Percentiles rank a stretch among this genome's conserved stretches.
Conservation (phyloP, 306 rosid genomes). For the Sechiopsis laciniata region DNA sequence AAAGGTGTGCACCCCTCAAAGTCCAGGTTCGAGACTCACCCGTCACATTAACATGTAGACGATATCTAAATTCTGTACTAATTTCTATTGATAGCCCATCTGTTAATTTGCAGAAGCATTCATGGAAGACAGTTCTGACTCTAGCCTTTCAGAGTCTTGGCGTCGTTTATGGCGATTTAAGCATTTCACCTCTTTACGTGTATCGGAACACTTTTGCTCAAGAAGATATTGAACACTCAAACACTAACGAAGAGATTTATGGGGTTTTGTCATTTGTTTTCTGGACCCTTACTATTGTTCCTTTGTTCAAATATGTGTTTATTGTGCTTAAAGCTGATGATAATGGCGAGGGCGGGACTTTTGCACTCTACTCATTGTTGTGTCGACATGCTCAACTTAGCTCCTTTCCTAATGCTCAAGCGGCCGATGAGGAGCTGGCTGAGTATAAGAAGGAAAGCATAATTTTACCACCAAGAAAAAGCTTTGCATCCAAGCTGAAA, state of each 20-base stretch:
- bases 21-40: too few relatives aligned
- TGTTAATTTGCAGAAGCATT: constrained; percentile 41
- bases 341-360: constrained; percentile 95
- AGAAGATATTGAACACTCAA: constrained; percentile 43
- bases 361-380: constrained; percentile 77
- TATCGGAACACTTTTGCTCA: constrained; percentile 68
- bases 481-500: constrained; percentile 44
- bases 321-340: constrained; percentile 79
- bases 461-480: constrained; percentile 23
- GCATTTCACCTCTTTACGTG: constrained; percentile 88
- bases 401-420: constrained; percentile 60
- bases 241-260: constrained; percentile 61
- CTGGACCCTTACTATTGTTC: constrained; percentile 77
- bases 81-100: constrained; percentile 11
- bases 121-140: constrained; percentile 67
- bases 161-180: constrained; percentile 90
- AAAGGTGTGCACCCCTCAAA: too few relatives aligned
- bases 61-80: constrained; percentile 16
- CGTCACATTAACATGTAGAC: too few relatives aligned
- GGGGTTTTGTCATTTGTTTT: constrained; percentile 81
- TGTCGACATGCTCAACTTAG: constrained; percentile 73
- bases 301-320: constrained; percentile 73
- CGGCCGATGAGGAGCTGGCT: constrained; percentile 60
- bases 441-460: constrained; percentile 47
- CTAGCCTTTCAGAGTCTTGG: constrained; percentile 88